Base-by-base conservation (phyloP, 148 eudicot species). In the Silene uniflora region DNA sequence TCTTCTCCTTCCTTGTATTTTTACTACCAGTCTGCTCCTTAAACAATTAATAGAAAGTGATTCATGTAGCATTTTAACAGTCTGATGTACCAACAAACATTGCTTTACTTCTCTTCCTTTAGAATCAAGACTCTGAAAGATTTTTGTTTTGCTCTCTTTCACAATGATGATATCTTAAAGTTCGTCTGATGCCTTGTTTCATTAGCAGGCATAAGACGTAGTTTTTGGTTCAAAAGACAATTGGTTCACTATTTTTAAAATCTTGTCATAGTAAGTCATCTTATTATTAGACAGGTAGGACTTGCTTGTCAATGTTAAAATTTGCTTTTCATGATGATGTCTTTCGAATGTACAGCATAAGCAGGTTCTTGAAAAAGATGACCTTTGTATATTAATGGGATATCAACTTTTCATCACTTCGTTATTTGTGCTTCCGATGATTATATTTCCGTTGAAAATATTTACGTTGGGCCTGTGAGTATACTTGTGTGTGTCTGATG, bases 241-340 rank as follows among this genome's bases (percentile, higher is more conserved):
- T 65, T 27, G 18, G 7, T 18, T 65, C 21, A 14, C 18, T 11
- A 17, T 27, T 17, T 46, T 22, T n/a, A 49, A 35, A 32, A 39
- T 19, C 52, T 9, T 67, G 54, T 32, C 52, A 67, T 35, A 5
- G 35, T 23, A 10, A 1, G 14, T 3, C 3, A 29, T 13, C 29
- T n/a, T 18, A 42, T 35, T 67, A 27, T 10, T 67, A 7, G 14
- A 65, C 39, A 13, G 44, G n/a, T 27, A 19, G 24, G 42, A 16
- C 11, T 67, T 49, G 29, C 55, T 56, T 10, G 73, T 11, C 73
- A 69, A 8, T 69, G 22, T 35, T 69, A 11, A 23, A 12, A 13
- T 66, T 11, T 1, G 5, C 71, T 68, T 68, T 69, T 46, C n/a
- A 69, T 47, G 59, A 19, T 69, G 73, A 10, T 23, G 59, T 49